These are phyloP conservation scores for Jaapia argillacea DNA, from an alignment of 768 basidiomycete species.

Conservation along the genomic window DNA sequence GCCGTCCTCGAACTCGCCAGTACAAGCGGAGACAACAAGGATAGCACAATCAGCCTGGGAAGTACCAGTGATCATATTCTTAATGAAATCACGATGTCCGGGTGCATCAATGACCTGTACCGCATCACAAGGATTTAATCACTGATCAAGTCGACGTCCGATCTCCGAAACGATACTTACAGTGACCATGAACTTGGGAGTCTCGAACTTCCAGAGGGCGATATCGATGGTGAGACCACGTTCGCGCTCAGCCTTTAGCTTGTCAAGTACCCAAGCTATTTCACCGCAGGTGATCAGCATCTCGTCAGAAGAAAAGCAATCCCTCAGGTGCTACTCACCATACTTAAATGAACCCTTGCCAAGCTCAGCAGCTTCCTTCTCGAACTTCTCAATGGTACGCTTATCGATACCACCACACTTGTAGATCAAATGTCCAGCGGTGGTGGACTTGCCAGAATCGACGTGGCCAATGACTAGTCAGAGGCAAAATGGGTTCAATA, in stretches of 20 bases:
- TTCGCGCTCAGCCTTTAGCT: constrained; percentile 99
- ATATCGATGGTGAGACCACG: constrained; percentile 99
- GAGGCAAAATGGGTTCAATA: constrained; percentile 20
- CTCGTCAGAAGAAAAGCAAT: constrained; percentile 13
- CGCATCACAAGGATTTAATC: constrained; percentile 3
- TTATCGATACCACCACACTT: constrained; percentile 99
- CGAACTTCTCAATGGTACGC: constrained; percentile 99
- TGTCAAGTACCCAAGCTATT: constrained; percentile 99
- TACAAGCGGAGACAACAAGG: constrained; percentile 98
- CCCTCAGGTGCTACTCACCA: constrained; percentile 49
- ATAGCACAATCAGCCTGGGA: constrained; percentile 99
- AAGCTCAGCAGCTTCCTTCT: constrained; percentile 99
- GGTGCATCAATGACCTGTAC: constrained; percentile 95
- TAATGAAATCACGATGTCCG: constrained; percentile 99
- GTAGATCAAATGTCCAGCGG: constrained; percentile 99
- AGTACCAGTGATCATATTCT: constrained; percentile 99
- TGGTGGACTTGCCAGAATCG: constrained; percentile 99
- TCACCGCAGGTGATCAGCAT: too few species aligned
- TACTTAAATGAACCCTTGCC: constrained; percentile 99
- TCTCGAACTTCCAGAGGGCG: constrained; percentile 99
- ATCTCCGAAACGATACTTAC: constrained; percentile 37
- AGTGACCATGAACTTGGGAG: constrained; percentile 90
- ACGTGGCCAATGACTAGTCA: constrained; percentile 89
- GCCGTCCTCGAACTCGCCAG: constrained; percentile 99
- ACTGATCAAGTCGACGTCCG: too few species aligned